Percentiles rank a stretch among this genome's conserved stretches.
These are phyloP conservation scores for Cytospora chrysosperma DNA, from an alignment of 2,329 filamentous ascomycete species.

Conservation along the genomic window DNA sequence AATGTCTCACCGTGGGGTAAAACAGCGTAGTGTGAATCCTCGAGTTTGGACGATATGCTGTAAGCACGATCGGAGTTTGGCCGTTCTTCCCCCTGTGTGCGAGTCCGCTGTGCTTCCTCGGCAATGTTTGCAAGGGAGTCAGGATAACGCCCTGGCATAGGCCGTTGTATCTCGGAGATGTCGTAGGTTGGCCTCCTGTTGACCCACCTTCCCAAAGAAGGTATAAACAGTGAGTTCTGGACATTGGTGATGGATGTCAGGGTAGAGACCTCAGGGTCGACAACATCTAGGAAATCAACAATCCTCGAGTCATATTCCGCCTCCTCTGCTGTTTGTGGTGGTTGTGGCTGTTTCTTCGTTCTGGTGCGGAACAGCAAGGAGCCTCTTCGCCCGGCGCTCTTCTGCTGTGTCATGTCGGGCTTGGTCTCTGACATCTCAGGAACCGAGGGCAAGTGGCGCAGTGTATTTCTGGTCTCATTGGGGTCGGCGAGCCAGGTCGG, in stretches of 20 bases:
- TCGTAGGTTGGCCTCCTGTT: slow-evolving; percentile 80
- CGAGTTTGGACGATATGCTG: slow-evolving; percentile 67
- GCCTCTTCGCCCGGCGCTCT: background rate
- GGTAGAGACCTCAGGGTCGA: slow-evolving; percentile 77
- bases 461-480: background rate
- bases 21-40: slow-evolving; percentile 73
- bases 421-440: slow-evolving; percentile 10
- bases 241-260: slow-evolving; percentile 84
- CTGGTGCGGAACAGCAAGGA: slow-evolving; percentile 9
- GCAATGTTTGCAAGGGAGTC: slow-evolving; percentile 28
- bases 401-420: background rate
- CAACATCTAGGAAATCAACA: slow-evolving; percentile 34
- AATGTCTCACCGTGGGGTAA: slow-evolving; percentile 72
- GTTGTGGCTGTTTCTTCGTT: background rate
- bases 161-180: slow-evolving; percentile 50
- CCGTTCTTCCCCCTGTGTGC: slow-evolving; percentile 28
- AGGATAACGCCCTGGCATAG: slow-evolving; percentile 26
- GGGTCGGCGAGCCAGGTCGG: slow-evolving; percentile 24
- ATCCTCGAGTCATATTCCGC: slow-evolving; percentile 31
- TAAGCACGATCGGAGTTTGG: slow-evolving; percentile 30
- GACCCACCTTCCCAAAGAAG: slow-evolving; percentile 71
- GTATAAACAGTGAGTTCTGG: slow-evolving; percentile 85
- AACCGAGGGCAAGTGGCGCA: slow-evolving; percentile 17
- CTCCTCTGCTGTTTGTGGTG: background rate
- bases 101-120: slow-evolving; percentile 22